These are phyloP conservation scores for Exophiala calicioides DNA, from an alignment of 2,329 filamentous ascomycete species.

Conservation along the genomic window DNA sequence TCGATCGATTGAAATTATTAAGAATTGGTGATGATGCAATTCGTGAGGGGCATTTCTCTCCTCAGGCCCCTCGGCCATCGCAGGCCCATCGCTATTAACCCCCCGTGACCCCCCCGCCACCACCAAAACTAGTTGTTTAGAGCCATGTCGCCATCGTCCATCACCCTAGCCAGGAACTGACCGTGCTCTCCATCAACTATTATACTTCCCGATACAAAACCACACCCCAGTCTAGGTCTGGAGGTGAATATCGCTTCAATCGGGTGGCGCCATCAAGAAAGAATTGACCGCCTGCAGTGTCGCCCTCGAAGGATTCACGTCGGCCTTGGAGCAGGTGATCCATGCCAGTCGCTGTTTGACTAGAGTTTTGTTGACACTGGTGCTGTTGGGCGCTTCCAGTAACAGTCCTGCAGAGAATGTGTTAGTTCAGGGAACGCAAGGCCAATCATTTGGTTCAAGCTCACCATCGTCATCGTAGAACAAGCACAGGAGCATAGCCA, in stretches of 20 bases:
- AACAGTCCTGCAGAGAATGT: slow-evolving; percentile 8
- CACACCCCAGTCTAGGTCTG: not conserved
- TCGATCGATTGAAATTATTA: too few species aligned
- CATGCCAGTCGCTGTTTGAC: slow-evolving; percentile 78
- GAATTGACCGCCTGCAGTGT: slow-evolving; percentile 91
- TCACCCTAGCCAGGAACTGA: too few species aligned
- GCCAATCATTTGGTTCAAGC: slow-evolving; percentile 2
- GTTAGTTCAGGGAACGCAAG: slow-evolving; percentile 6
- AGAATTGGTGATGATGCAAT: slow-evolving; percentile 6
- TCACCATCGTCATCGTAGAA: slow-evolving; percentile 67
- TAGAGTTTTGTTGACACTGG: slow-evolving; percentile 66
- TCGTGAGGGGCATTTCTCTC: too few species aligned
- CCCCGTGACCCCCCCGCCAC: too few species aligned
- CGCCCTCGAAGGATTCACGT: slow-evolving; percentile 78
- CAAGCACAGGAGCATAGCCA: slow-evolving; percentile 74
- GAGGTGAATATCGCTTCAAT: slow-evolving; percentile 11
- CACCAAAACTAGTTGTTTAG: not conserved
- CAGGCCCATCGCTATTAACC: too few species aligned
- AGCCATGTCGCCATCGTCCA: too few species aligned
- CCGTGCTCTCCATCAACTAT: too few species aligned
- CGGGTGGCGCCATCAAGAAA: slow-evolving; percentile 67
- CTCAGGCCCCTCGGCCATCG: too few species aligned
- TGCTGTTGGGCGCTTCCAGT: slow-evolving; percentile 16
- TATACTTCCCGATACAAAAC: too few species aligned
- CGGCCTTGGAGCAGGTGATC: slow-evolving; percentile 76